Percentiles rank a stretch among this genome's conserved stretches.
These are phyloP conservation scores for Mortierella polycephala DNA, from an alignment of 371 early-diverging fungal species.

Conservation along the genomic window DNA sequence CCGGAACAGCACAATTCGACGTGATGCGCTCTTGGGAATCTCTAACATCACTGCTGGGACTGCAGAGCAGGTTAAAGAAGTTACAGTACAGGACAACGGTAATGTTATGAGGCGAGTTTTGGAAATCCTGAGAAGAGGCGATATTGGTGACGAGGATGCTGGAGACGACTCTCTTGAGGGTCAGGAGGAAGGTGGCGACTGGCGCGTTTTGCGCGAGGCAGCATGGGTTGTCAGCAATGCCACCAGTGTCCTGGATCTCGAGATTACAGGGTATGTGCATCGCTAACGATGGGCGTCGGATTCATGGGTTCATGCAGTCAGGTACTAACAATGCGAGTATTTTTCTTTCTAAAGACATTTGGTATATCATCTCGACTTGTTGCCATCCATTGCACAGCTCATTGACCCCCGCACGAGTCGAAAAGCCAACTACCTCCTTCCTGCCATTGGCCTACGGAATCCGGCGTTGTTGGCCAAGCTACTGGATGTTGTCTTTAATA, in stretches of 20 bases:
- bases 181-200: constrained; percentile 55
- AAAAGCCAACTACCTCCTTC: constrained; percentile 37
- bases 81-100: constrained; percentile 52
- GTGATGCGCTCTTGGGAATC: constrained; percentile 64
- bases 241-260: constrained; percentile 57
- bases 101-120: constrained; percentile 57
- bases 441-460: constrained; percentile 36
- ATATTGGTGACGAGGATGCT: constrained; percentile 37
- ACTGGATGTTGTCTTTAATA: constrained; percentile 47
- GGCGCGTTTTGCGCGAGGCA: constrained; percentile 66
- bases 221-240: constrained; percentile 67
- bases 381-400: constrained; percentile 46
- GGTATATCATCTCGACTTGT: constrained; percentile 35
- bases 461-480: constrained; percentile 39
- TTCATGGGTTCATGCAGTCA: neutral
- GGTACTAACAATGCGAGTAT: neutral
- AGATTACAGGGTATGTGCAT: constrained; percentile 42
- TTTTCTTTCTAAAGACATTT: constrained; percentile 22
- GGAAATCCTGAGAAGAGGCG: constrained; percentile 42
- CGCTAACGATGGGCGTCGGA: neutral
- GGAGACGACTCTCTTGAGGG: constrained; percentile 43
- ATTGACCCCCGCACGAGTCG: constrained; percentile 36
- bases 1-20: constrained; percentile 54
- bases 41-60: constrained; percentile 66
- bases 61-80: constrained; percentile 57